Conservation (phyloP, 768 basidiomycete genomes). For the Termitomyces heimii region DNA sequence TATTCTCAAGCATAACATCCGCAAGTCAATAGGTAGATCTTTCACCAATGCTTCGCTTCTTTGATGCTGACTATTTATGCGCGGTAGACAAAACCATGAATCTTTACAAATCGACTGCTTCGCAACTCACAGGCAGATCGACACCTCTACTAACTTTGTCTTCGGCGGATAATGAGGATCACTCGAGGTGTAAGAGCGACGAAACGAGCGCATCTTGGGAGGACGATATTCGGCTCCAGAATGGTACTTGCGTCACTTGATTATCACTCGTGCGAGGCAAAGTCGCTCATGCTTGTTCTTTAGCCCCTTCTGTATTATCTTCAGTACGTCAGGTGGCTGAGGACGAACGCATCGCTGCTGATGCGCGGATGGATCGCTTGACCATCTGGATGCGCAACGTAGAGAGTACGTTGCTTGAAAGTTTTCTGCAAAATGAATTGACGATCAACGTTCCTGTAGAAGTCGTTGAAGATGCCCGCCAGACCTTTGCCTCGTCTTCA, state of each 20-base stretch:
- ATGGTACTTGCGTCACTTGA: constrained; percentile 25
- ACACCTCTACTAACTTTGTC: constrained; percentile 38
- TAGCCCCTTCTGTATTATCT: constrained; percentile 47
- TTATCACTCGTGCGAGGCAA: not conserved
- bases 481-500: constrained; percentile 60
- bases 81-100: constrained; percentile 61
- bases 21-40: constrained; percentile 63
- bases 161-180: constrained; percentile 19
- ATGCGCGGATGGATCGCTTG: constrained; percentile 61
- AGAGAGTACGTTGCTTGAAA: constrained; percentile 53
- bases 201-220: constrained; percentile 42
- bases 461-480: constrained; percentile 76
- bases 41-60: not conserved
- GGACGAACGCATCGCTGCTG: constrained; percentile 47
- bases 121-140: constrained; percentile 35
- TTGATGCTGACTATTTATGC: not conserved
- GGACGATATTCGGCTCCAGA: constrained; percentile 35
- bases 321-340: constrained; percentile 47
- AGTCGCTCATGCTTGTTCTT: constrained; percentile 1
- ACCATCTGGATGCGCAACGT: constrained; percentile 78
- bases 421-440: not conserved
- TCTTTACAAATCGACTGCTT: constrained; percentile 59
- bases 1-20: constrained; percentile 64
- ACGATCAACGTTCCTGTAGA: constrained; percentile 34
- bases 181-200: constrained; percentile 16